Evolutionary conservation across 257 asterid genomes (phyloP), one percentile per base, ranked within the genome.

Genomic region (Solanum lycopersicoides): DNA sequence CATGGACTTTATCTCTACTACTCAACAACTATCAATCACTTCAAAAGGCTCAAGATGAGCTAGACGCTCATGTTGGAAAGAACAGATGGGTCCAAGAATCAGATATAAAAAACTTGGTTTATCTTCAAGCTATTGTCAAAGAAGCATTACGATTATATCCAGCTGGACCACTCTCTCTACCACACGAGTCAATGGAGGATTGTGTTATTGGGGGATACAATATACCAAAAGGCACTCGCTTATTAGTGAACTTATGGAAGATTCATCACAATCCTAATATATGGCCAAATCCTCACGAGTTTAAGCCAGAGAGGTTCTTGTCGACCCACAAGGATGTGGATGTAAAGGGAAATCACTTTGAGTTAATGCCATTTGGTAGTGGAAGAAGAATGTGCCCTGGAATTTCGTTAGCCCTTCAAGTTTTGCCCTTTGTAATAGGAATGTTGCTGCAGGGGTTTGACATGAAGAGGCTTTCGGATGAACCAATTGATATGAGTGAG

Each of bases 321-420:
- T 89, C 89, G 0, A 84, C 68, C 12, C 86, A 90, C 10, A 92
- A 74, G 84, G 91, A 91, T 47, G 47, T 91, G 1, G 93, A 92
- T 71, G 90, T 89, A 3, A 89, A 47, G 5, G 94, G 94, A 0
- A 65, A 83, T 0, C 88, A 93, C 39, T 92, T 91, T 85, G 94
- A 92, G 68, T 82, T 92, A 82, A 75, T 94, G 8, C 94, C 97
- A 5, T 94, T 94, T 83, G 92, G 97, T 2, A 91, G 89, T 0
- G 95, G 97, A 5, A 88, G 94, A 42, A 93, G 95, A 85, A 74
- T 87, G 39, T 92, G 96, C 44, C 95, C 95, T 0, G 93, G 90
- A 0, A 30, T 87, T 35, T 30, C 80, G 12, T 59, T 92, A 12
- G 91, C 88, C n/a, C 86, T 91, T 9, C 89, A 12, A 32, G n/a